These are phyloP conservation scores for Pseudozyma pruni DNA, from an alignment of 1,284 basidiomycete species.

Conservation along the genomic window DNA sequence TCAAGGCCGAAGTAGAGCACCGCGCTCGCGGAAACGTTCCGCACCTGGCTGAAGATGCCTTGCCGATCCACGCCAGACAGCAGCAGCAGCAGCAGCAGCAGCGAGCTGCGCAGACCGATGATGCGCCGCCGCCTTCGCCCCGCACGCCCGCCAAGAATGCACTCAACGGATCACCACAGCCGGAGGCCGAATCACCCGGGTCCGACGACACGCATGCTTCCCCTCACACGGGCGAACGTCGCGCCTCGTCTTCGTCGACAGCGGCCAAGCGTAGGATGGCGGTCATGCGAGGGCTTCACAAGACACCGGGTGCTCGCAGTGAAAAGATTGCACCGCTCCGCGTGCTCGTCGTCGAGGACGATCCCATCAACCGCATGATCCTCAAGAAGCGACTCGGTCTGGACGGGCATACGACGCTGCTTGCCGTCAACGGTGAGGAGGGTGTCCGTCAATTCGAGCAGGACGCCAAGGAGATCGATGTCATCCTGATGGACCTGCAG, in stretches of 20 bases:
- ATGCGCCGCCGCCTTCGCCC: neutral
- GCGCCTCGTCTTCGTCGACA: constrained; percentile 27
- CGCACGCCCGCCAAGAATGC: constrained; percentile 5
- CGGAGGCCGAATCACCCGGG: constrained; percentile 17
- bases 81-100: constrained; percentile 5
- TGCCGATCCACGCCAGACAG: constrained; percentile 16
- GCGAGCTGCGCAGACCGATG: neutral
- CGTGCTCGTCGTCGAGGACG: constrained; percentile 70
- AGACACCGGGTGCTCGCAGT: constrained; percentile 10
- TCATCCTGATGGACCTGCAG: constrained; percentile 85
- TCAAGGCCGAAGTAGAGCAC: constrained; percentile 43
- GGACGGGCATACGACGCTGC: constrained; percentile 77
- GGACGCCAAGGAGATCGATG: constrained; percentile 77
- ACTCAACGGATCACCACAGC: neutral
- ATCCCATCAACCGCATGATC: constrained; percentile 80
- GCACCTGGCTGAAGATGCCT: constrained; percentile 11
- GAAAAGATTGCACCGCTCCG: constrained; percentile 51
- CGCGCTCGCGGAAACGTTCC: constrained; percentile 25
- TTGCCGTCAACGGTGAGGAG: constrained; percentile 81
- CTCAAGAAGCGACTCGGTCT: constrained; percentile 77
- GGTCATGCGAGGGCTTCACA: constrained; percentile 41
- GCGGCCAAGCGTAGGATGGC: constrained; percentile 34
- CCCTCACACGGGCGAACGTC: constrained; percentile 13
- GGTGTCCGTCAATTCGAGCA: constrained; percentile 75
- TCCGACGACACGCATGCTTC: constrained; percentile 12